phyloP scores from a whole-genome alignment of 228 moss, liverwort and hornwort genomes.

The Sphagnum fallax region DNA sequence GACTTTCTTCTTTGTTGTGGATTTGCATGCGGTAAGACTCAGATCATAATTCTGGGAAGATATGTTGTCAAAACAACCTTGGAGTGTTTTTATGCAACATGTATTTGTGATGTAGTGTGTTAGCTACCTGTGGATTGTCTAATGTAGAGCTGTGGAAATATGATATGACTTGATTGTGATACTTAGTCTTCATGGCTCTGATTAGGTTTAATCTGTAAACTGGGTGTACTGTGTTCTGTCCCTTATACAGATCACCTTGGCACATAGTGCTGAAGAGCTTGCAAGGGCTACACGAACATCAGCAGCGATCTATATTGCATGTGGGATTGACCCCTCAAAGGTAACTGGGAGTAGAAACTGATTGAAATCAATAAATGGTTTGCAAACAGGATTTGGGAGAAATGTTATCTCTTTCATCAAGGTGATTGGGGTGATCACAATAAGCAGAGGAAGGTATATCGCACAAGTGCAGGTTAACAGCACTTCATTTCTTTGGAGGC shows the following conservation, averaged over 20 bases:
- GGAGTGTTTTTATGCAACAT: neutral
- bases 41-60: neutral
- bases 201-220: too few relatives aligned
- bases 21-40: slow-evolving; percentile 84
- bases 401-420: too few relatives aligned
- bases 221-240: neutral
- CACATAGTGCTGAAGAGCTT: slow-evolving; percentile 79
- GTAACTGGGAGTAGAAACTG: slow-evolving; percentile 11
- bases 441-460: too few relatives aligned
- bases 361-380: too few relatives aligned
- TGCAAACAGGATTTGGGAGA: too few relatives aligned
- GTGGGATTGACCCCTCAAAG: slow-evolving; percentile 91
- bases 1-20: slow-evolving; percentile 94
- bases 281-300: slow-evolving; percentile 71
- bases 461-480: neutral
- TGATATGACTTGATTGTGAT: too few relatives aligned
- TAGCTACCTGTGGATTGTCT: neutral
- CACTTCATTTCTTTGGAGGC: neutral
- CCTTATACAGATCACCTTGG: slow-evolving; percentile 68
- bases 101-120: neutral
- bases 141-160: too few relatives aligned
- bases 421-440: too few relatives aligned
- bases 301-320: slow-evolving; percentile 91
- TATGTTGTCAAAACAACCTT: neutral
- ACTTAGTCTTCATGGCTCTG: too few relatives aligned